These are phyloP conservation scores for Hexamita inflata DNA, from an alignment of 208 protist species.

Conservation along the genomic window DNA sequence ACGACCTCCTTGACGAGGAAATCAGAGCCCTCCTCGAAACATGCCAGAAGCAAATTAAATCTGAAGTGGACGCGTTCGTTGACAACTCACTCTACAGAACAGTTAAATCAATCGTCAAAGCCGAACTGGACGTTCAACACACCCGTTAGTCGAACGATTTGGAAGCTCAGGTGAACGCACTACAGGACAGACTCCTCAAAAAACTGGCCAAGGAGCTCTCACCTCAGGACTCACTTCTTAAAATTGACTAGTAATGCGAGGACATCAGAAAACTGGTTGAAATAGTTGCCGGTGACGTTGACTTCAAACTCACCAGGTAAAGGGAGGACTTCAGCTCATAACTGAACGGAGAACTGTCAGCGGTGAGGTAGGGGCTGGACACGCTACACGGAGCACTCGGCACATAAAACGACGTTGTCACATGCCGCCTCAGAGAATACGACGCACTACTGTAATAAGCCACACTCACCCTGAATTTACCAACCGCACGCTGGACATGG, in stretches of 20 bases:
- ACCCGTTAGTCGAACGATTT: background rate
- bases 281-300: background rate
- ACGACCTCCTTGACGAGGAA: background rate
- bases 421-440: background rate
- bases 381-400: background rate
- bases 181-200: background rate
- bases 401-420: background rate
- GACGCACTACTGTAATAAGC: no score
- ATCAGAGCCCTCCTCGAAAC: background rate
- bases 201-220: background rate
- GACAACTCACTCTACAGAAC: background rate
- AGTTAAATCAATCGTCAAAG: background rate
- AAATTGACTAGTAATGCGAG: background rate
- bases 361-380: background rate
- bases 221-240: background rate
- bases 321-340: background rate
- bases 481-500: conserved; percentile 9
- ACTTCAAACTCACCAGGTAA: background rate
- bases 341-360: background rate
- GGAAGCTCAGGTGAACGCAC: background rate
- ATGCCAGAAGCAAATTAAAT: background rate
- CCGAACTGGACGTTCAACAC: background rate
- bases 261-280: background rate
- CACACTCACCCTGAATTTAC: no score
- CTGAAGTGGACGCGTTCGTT: background rate